Percentiles rank a stretch among this genome's conserved stretches.
These are phyloP conservation scores for Parasarocladium wereldwijsianum DNA, from an alignment of 2,329 filamentous ascomycete species.

Conservation along the genomic window DNA sequence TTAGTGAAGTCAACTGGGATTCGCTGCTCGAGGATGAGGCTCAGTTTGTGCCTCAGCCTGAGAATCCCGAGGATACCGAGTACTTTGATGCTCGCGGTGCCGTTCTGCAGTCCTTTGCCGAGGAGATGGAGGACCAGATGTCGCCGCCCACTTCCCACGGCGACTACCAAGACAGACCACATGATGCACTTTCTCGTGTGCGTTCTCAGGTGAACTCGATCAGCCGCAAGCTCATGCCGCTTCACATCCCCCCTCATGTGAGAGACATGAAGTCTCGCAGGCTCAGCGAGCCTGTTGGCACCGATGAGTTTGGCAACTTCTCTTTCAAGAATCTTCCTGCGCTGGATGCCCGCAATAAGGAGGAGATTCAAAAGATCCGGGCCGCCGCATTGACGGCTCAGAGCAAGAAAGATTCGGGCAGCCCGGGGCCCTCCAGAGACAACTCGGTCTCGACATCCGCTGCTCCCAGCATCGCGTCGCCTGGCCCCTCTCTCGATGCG, in stretches of 20 bases:
- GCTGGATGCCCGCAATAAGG: constrained; percentile 95
- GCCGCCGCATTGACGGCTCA: constrained; percentile 71
- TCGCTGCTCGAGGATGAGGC: constrained; percentile 87
- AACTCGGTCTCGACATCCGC: constrained; percentile 11
- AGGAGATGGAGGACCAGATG: constrained; percentile 82
- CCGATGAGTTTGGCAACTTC: constrained; percentile 93
- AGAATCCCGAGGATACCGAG: constrained; percentile 94
- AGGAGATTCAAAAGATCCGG: constrained; percentile 90
- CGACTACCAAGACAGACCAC: constrained; percentile 77
- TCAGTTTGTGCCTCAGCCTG: constrained; percentile 81
- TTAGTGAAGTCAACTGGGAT: constrained; percentile 76
- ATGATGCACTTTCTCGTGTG: constrained; percentile 85
- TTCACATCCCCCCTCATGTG: constrained; percentile 93
- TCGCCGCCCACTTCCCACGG: constrained; percentile 60
- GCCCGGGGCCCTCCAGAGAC: constrained; percentile 33
- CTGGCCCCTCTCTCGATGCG: constrained; percentile 57
- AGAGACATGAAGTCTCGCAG: constrained; percentile 77
- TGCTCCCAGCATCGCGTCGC: constrained; percentile 30
- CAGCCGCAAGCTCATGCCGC: constrained; percentile 83
- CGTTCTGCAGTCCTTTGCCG: constrained; percentile 79
- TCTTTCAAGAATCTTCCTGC: constrained; percentile 95
- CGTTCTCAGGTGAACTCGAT: constrained; percentile 72
- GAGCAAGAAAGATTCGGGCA: constrained; percentile 33
- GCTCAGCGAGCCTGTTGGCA: constrained; percentile 74
- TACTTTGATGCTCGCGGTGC: constrained; percentile 92